phyloP scores from a whole-genome alignment of 1,139 yeast species.

The Geotrichum citri-aurantii region DNA sequence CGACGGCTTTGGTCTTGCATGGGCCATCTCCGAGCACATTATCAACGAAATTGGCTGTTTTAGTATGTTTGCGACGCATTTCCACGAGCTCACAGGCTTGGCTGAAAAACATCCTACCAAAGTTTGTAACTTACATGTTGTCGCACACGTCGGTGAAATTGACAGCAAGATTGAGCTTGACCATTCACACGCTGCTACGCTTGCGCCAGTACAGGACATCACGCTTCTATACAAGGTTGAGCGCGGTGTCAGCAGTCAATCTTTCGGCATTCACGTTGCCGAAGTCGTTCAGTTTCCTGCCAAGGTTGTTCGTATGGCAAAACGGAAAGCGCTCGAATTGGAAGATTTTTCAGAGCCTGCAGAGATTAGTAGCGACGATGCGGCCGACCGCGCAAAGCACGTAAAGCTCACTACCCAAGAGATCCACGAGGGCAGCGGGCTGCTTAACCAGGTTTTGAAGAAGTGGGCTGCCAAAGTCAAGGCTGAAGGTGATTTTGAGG shows the following conservation, averaged over 20 bases:
- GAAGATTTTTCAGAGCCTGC: conserved; percentile 54
- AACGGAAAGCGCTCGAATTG: conserved; percentile 82
- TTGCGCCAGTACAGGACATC: conserved; percentile 47
- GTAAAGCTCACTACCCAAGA: conserved; percentile 45
- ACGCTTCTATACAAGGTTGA: conserved; percentile 87
- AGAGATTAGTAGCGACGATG: conserved; percentile 28
- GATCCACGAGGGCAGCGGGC: conserved; percentile 49
- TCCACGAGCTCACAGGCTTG: conserved; percentile 85
- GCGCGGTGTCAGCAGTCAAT: conserved; percentile 86
- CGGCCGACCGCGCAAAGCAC: conserved; percentile 18
- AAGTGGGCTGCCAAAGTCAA: conserved; percentile 52
- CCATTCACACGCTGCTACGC: conserved; percentile 20
- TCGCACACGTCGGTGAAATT: conserved; percentile 71
- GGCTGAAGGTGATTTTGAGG: conserved; percentile 34
- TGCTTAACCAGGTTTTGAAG: conserved; percentile 51
- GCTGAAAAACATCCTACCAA: conserved; percentile 51
- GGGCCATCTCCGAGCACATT: conserved; percentile 89
- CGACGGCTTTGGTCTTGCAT: conserved; percentile 96
- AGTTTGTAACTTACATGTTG: conserved; percentile 82
- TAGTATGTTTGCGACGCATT: conserved; percentile 91
- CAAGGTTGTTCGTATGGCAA: conserved; percentile 89
- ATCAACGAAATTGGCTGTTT: conserved; percentile 67
- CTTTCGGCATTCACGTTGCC: conserved; percentile 96
- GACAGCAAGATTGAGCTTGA: conserved; percentile 26
- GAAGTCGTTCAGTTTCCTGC: conserved; percentile 88